Conservation (phyloP, 495 filamentous ascomycete genomes). For the Xylaria curta region DNA sequence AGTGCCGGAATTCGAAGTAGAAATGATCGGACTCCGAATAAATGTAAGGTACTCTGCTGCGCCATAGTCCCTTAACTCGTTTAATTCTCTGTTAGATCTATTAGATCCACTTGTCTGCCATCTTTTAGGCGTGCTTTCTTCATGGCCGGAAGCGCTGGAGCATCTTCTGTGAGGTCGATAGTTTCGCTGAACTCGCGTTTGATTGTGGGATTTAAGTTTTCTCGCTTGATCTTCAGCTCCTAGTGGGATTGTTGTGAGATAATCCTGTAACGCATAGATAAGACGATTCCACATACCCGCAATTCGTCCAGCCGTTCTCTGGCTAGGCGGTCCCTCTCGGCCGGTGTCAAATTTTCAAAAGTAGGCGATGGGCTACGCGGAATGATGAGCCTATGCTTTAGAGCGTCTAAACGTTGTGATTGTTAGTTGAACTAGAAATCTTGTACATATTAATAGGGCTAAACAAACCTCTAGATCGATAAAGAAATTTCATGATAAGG, state of each 20-base stretch:
- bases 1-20: neutral
- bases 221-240: constrained; percentile 24
- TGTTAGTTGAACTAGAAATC: neutral
- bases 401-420: constrained; percentile 30
- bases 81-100: constrained; percentile 33
- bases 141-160: neutral
- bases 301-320: constrained; percentile 34
- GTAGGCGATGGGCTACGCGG: constrained; percentile 37
- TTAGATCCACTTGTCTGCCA: constrained; percentile 7
- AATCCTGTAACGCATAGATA: neutral
- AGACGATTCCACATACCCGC: constrained; percentile 19
- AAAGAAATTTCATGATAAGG: constrained; percentile 39
- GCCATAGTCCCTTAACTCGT: neutral
- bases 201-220: neutral
- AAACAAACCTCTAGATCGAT: constrained; percentile 40
- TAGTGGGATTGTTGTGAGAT: constrained; percentile 9
- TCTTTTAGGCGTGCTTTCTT: constrained; percentile 20
- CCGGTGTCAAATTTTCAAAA: constrained; percentile 23
- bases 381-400: constrained; percentile 42
- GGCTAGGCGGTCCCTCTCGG: constrained; percentile 31
- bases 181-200: constrained; percentile 34
- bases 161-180: constrained; percentile 23
- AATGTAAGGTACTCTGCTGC: neutral
- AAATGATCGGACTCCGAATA: neutral
- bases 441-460: neutral